Base-by-base conservation (phyloP, 371 early-diverging fungal species). In the Funneliformis caledonium region DNA sequence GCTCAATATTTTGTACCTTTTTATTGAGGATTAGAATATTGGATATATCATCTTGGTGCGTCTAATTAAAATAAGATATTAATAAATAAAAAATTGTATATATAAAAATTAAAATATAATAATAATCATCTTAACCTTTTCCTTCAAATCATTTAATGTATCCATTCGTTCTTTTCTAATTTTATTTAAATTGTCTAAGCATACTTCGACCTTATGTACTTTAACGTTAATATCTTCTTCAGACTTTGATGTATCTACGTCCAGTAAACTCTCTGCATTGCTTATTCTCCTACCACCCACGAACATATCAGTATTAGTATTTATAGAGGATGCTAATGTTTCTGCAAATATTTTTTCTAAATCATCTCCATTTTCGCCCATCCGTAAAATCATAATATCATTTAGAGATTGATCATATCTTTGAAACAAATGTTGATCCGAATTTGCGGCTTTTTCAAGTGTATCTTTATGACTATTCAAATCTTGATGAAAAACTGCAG, bases 1-100 rank as follows among this genome's bases (percentile, higher is more conserved):
- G 91, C 81, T 96, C 97, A 11, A 92, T 89, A 74, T 93, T 92
- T 12, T 88, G 85, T 1, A 85, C 83, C 82, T 91, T 92, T 80
- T 94, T 94, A 88, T 96, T 96, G 8, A 95, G 80, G 68, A 98
- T 89, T 80, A 98, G 85, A 10, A 94, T 75, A 22, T 92, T 88
- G 11, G 96, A 93, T 59, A 98, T 97, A 83, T 98, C 98, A 84
- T 98, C 98, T 77, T 94, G 87, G 73, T 92, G 91, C 0, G 94
- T 88, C 93, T 94, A 83, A 9, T 26, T n/a, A 45, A 33, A 48
- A 22, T 37, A 67, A 62, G 4, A 72, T 8, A 72, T 70, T 6
- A 14, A 48, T 47, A 10, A 9, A 16, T 45, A 31, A 62, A 75
- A 59, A 75, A 12, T 37, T 19, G 6, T 12, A n/a, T 64, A 76